A percentile compares a stretch with the other conserved stretches of the same genome.
phyloP scores from a whole-genome alignment of 345 rosid genomes.

The Barbarea vulgaris region DNA sequence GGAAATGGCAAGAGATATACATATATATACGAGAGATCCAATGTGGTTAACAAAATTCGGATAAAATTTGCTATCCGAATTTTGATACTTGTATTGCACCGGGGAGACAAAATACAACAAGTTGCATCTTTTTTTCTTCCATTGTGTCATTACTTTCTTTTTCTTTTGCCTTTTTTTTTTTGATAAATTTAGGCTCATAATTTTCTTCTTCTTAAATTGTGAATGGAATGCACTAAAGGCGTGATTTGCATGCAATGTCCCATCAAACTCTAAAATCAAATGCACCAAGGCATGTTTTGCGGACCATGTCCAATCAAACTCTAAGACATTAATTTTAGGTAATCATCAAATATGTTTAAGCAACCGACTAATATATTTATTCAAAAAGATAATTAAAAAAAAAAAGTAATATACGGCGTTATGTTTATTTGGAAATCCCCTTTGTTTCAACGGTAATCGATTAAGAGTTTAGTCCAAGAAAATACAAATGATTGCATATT shows the following conservation, averaged over 20 bases:
- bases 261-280: constrained; percentile 34
- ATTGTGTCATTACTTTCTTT: not conserved
- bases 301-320: constrained; percentile 25
- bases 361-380: not conserved
- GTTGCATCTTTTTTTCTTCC: constrained; percentile 17
- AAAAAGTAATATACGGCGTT: no score
- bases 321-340: not conserved
- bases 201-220: not conserved
- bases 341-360: constrained; percentile 4
- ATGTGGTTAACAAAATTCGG: constrained; percentile 18
- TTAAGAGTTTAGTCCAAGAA: no score
- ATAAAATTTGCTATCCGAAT: constrained; percentile 21
- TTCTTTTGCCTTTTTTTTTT: not conserved
- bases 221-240: constrained; percentile 29
- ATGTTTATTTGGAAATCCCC: no score
- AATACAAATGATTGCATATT: no score
- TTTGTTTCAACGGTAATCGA: no score
- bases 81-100: constrained; percentile 21
- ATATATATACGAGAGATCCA: constrained; percentile 34
- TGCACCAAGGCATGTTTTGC: constrained; percentile 26
- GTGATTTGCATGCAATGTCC: constrained; percentile 37
- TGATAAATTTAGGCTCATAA: not conserved
- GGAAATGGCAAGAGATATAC: constrained; percentile 19
- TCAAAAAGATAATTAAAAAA: not conserved
- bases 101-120: constrained; percentile 37